Evolutionary conservation across 768 basidiomycete genomes (phyloP), one percentile per base, ranked within the genome.

Genomic region (Russula brevipes): DNA sequence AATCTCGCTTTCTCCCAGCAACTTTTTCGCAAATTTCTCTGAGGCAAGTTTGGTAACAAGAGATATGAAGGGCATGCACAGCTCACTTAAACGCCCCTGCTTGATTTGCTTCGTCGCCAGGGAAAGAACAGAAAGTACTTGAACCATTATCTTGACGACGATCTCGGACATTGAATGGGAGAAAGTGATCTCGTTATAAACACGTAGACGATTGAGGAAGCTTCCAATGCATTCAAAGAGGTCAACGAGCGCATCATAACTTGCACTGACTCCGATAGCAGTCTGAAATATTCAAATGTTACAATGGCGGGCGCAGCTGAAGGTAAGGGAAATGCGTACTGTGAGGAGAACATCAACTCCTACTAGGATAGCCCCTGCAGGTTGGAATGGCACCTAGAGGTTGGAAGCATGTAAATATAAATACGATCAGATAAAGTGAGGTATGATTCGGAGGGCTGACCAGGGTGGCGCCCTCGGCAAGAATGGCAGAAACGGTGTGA

Each of bases 121-220:
- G 16, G 54, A 41, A 54, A 53, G 59, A 14, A 59, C 42, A 9
- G 59, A 53, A 7, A 53, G n/a, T 1, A 38, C 41, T 30, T 60
- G 42, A 8, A 50, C 19, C 51, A 60, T 36, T 16, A 54, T 61
- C 11, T 54, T 61, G 2, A 10, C 7, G 24, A 61, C 10, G 2
- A 54, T 47, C 0, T 30, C 45, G 3, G 45, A n/a, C 42, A 61
- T 54, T 11, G 36, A 12, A 31, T 36, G 17, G 11, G 16, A 39
- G 45, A 49, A 36, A 36, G 24, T 10, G 45, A 46, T 33, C 31
- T 41, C 36, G 19, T 10, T 31, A 33, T 61, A 54, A 1, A 49
- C 33, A 3, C 30, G 39, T 11, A 54, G 44, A 3, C 45, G 60
- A 31, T 41, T 33, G 24, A 60, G 42, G 19, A 59, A 59, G 17